Evolutionary conservation across 2,329 filamentous ascomycete species (phyloP).

Genomic region (Cladosporium sp.): DNA sequence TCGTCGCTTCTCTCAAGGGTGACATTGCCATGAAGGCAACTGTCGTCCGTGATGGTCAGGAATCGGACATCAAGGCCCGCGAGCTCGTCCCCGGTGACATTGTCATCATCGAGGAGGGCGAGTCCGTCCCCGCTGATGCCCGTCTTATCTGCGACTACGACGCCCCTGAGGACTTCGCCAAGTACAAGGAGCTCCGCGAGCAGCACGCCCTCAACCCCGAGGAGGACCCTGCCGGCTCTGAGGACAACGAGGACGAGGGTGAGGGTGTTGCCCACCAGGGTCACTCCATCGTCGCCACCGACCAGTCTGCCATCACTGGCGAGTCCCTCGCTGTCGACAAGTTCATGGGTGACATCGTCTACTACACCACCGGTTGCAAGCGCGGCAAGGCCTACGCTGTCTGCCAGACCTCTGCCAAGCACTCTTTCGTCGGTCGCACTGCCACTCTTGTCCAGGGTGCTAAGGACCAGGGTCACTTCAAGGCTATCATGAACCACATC

Average conservation of each 20-base stretch:
- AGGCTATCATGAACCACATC: slow-evolving; percentile 80
- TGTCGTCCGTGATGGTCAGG: slow-evolving; percentile 63
- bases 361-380: slow-evolving; percentile 80
- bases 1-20: slow-evolving; percentile 70
- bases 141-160: slow-evolving; percentile 71
- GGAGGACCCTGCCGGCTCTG: slow-evolving; percentile 56
- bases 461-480: slow-evolving; percentile 73
- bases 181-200: slow-evolving; percentile 61
- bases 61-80: slow-evolving; percentile 66
- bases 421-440: slow-evolving; percentile 74
- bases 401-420: slow-evolving; percentile 62
- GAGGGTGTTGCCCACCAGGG: slow-evolving; percentile 60
- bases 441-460: slow-evolving; percentile 70
- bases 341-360: slow-evolving; percentile 71
- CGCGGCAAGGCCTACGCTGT: slow-evolving; percentile 72
- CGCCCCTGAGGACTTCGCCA: slow-evolving; percentile 61
- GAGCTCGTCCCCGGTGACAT: slow-evolving; percentile 75
- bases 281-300: slow-evolving; percentile 64
- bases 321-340: slow-evolving; percentile 76
- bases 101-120: slow-evolving; percentile 68
- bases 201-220: slow-evolving; percentile 51
- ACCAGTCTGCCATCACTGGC: slow-evolving; percentile 78
- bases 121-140: slow-evolving; percentile 65
- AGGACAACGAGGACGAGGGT: slow-evolving; percentile 55
- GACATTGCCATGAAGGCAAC: slow-evolving; percentile 72